Base-by-base conservation (phyloP, 78 protist genomes). In the Blattamonas nauphoetae region DNA sequence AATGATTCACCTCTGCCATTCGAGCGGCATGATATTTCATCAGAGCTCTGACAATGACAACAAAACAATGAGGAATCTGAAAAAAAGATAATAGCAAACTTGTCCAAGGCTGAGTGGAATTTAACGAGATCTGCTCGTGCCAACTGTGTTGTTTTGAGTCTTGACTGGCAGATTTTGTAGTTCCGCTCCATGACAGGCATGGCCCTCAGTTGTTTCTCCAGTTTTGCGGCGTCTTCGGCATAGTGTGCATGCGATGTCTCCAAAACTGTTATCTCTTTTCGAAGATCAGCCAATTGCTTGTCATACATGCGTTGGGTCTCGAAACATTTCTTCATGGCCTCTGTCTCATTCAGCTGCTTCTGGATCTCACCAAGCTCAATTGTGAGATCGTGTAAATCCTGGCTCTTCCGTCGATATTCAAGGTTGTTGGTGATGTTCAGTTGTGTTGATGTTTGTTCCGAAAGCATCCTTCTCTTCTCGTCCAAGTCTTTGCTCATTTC, bases 1-100 rank as follows among this genome's bases (percentile, higher is more conserved):
- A 35, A 21, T 88, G 45, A 92, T 98, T 98, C 83, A 98, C 94
- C 88, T 96, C 98, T 33, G 77, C 90, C 98, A 98, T 97, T 88
- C 95, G 94, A 2, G 71, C 34, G 11, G 35, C n/a, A 85, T 96
- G 98, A 87, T 77, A 96, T 42, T 38, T 32, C 92, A 89, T 78
- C 32, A 95, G 82, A 34, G 97, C 94, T 1, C 38, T 0, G 83
- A 21, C 6, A 11, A 32, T 79, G 41, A 79, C 5, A 38, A 55
- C 21, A 55, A 55, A 21, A 55, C 21, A 21, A 55, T 55, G 71
- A 55, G 21, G 21, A 55, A 29, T 55, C 21, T 55, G 38, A 21
- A 55, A 55, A 55, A 55, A 11, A 55, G 21, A 11, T 55, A 11
- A 55, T 11, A n/a, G 11, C 83, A 79, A 21, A 79, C 83, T 79